Evolutionary conservation across 2,329 filamentous ascomycete genomes (phyloP).

Genomic region (Sporothrix sp.): DNA sequence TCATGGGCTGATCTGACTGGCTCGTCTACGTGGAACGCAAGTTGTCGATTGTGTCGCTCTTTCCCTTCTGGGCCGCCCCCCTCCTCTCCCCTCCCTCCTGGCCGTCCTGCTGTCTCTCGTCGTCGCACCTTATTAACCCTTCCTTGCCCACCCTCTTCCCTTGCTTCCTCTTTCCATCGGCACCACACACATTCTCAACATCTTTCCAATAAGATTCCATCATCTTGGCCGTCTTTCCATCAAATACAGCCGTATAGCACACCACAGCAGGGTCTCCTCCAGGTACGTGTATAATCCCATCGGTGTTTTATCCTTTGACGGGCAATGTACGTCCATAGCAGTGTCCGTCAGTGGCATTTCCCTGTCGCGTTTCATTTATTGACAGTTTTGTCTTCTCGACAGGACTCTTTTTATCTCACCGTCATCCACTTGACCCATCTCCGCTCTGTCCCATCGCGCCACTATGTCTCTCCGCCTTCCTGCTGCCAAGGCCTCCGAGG

Average conservation of each 20-base stretch:
- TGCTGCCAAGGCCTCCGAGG: conserved; percentile 37
- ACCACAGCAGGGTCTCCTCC: neutral
- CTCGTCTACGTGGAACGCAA: no score
- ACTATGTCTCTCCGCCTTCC: conserved; percentile 45
- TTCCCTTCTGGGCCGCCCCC: neutral
- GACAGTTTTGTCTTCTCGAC: neutral
- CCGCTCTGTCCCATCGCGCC: conserved; percentile 7
- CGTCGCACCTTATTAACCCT: neutral
- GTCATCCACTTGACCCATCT: neutral
- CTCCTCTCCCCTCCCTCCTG: conserved; percentile 1
- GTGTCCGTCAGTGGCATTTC: no score
- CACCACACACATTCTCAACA: neutral
- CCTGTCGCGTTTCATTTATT: neutral
- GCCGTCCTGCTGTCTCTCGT: neutral
- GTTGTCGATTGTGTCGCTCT: neutral
- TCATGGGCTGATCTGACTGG: neutral
- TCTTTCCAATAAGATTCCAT: neutral
- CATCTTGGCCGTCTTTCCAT: conserved; percentile 2
- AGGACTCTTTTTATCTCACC: neutral
- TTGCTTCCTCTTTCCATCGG: neutral
- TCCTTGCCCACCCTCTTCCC: neutral
- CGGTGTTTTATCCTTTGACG: neutral
- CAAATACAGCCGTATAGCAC: no score
- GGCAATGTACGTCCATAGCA: no score
- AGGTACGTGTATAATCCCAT: conserved; percentile 2